phyloP scores from a whole-genome alignment of 495 filamentous ascomycete genomes.

The Aeminium ludgeri region DNA sequence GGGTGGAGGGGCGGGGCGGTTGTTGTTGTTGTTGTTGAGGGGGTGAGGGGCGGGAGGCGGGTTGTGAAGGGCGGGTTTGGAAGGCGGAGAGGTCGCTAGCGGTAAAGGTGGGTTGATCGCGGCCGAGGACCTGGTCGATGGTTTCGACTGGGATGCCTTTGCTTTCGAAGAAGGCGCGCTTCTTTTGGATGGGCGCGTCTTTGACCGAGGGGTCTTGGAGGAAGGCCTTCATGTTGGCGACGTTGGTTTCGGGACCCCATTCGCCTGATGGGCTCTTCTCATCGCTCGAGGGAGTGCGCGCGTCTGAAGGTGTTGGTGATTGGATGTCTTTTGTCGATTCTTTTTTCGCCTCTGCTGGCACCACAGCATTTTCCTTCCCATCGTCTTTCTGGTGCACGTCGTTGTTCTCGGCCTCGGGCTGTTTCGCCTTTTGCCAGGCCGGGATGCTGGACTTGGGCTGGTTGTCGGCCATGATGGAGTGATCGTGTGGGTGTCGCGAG shows the following conservation, averaged over 20 bases:
- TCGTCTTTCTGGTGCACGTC: too few relatives aligned
- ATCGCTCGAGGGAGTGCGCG: too few relatives aligned
- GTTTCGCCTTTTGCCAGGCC: constrained; percentile 29
- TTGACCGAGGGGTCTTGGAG: constrained; percentile 65
- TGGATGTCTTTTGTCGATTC: neutral
- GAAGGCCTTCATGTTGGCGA: constrained; percentile 59
- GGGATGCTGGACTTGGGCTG: constrained; percentile 25
- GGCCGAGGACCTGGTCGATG: constrained; percentile 34
- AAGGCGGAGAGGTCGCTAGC: constrained; percentile 7
- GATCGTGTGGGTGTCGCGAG: too few relatives aligned
- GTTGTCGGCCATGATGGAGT: constrained; percentile 8
- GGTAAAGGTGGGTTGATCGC: too few relatives aligned
- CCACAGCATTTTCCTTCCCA: neutral
- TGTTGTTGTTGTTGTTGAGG: too few relatives aligned
- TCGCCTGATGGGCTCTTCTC: constrained; percentile 7
- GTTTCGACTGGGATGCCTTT: constrained; percentile 59
- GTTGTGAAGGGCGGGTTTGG: too few relatives aligned
- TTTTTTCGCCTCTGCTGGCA: neutral
- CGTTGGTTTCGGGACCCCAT: constrained; percentile 16
- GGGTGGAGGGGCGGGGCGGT: neutral
- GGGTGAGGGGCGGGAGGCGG: too few relatives aligned
- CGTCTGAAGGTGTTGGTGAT: too few relatives aligned
- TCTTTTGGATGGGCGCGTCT: constrained; percentile 50
- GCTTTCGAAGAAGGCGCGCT: constrained; percentile 58
- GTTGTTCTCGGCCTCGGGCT: neutral